Percentiles rank a stretch among this genome's conserved stretches.
These are phyloP conservation scores for Tolypocladium inflatum DNA, from an alignment of 2,329 filamentous ascomycete genomes.

Conservation along the genomic window DNA sequence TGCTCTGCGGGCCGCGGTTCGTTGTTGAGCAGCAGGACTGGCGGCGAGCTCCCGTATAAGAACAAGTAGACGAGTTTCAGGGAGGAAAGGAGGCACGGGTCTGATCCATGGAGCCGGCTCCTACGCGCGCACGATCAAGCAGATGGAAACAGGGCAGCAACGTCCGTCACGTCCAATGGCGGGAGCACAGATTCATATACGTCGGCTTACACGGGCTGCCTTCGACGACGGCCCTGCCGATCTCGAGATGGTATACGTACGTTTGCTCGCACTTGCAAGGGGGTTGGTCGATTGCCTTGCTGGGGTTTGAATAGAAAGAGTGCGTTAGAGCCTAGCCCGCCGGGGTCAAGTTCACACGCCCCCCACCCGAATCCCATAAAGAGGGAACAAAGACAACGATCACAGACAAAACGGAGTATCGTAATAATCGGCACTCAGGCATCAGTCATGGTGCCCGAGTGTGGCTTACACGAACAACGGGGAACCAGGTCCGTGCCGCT, in stretches of 20 bases:
- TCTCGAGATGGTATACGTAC: background rate
- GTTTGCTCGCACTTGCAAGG: background rate
- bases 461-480: too few relatives aligned
- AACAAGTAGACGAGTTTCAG: background rate
- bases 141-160: background rate
- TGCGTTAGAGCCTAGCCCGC: too few relatives aligned
- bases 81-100: too few relatives aligned
- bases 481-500: too few relatives aligned
- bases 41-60: background rate
- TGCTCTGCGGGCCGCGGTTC: background rate
- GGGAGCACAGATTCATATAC: background rate
- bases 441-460: too few relatives aligned
- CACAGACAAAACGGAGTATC: too few relatives aligned
- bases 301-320: too few relatives aligned
- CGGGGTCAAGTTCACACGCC: too few relatives aligned
- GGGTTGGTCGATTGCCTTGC: too few relatives aligned
- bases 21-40: background rate
- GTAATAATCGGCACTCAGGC: too few relatives aligned
- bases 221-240: background rate
- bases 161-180: background rate
- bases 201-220: background rate
- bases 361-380: too few relatives aligned
- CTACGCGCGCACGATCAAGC: background rate
- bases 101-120: background rate
- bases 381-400: too few relatives aligned